phyloP scores from a whole-genome alignment of 352 stramenopile genomes.

The Pythium brachiatum region DNA sequence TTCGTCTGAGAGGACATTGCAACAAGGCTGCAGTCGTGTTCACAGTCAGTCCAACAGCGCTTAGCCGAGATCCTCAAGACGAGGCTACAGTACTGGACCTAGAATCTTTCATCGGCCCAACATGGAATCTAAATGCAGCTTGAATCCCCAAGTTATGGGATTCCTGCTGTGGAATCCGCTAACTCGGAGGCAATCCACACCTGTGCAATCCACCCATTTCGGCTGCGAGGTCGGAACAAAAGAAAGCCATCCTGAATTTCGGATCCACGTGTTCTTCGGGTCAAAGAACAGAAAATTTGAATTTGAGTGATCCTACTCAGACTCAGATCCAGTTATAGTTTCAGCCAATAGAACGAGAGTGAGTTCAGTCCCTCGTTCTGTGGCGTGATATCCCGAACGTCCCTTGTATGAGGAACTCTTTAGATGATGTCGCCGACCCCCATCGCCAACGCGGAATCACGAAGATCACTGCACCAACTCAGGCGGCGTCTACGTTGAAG shows the following conservation, averaged over 20 bases:
- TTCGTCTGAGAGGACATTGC: background rate
- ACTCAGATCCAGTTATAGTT: background rate
- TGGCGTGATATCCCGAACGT: background rate
- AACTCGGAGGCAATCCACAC: too few species aligned
- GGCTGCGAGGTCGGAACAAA: slow-evolving; percentile 3
- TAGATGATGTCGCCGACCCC: background rate
- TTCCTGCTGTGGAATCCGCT: too few species aligned
- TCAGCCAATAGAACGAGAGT: background rate
- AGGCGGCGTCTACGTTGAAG: slow-evolving; percentile 12
- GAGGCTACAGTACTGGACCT: too few species aligned
- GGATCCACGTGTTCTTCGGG: background rate
- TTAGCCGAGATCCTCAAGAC: too few species aligned
- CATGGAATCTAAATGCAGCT: too few species aligned
- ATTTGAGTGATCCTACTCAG: background rate
- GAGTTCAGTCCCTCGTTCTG: background rate
- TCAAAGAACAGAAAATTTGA: background rate
- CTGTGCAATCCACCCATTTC: slow-evolving; percentile 2
- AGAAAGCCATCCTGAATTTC: background rate
- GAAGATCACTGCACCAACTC: background rate
- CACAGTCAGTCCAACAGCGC: too few species aligned
- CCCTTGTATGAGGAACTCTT: background rate
- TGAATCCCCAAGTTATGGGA: too few species aligned
- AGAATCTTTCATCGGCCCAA: too few species aligned
- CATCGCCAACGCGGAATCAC: slow-evolving; percentile 1
- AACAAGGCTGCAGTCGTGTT: too few species aligned